These are phyloP conservation scores for Boletus rufocinnamomeus DNA, from an alignment of 768 basidiomycete species.

Conservation along the genomic window DNA sequence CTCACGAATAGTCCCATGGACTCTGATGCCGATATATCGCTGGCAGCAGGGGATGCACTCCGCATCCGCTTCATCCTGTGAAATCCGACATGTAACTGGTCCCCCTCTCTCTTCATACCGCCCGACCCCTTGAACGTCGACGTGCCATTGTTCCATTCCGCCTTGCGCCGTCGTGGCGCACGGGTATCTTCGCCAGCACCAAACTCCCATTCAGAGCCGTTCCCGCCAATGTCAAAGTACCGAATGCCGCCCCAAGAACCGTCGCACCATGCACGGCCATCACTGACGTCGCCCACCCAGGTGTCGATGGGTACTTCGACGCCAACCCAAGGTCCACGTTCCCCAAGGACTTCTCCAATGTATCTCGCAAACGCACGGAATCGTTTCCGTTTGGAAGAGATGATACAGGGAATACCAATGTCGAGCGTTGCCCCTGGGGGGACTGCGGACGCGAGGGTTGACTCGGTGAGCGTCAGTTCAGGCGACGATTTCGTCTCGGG, in stretches of 20 bases:
- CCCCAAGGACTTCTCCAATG: conserved; percentile 84
- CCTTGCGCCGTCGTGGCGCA: conserved; percentile 28
- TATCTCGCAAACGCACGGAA: conserved; percentile 88
- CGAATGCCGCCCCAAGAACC: conserved; percentile 79
- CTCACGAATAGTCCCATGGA: conserved; percentile 77
- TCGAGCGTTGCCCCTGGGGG: conserved; percentile 69
- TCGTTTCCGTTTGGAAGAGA: conserved; percentile 76
- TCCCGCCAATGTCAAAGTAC: conserved; percentile 76
- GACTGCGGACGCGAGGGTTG: conserved; percentile 24
- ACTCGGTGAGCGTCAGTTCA: conserved; percentile 24
- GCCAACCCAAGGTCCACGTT: conserved; percentile 85
- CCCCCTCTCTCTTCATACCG: conserved; percentile 57
- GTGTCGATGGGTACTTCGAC: conserved; percentile 77
- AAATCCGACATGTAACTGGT: conserved; percentile 42
- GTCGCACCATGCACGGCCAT: conserved; percentile 84
- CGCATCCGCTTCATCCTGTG: conserved; percentile 58
- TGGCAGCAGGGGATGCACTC: conserved; percentile 67
- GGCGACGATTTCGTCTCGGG: conserved; percentile 22
- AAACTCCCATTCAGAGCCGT: conserved; percentile 65
- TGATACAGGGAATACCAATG: conserved; percentile 89
- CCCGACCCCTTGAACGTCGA: conserved; percentile 39
- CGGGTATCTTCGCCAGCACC: conserved; percentile 45
- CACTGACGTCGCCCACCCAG: conserved; percentile 51
- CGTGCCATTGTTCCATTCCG: conserved; percentile 29
- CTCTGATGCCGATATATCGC: conserved; percentile 61